phyloP scores from a whole-genome alignment of 108 stramenopile species.

The Chaetoceros tenuissimus region DNA sequence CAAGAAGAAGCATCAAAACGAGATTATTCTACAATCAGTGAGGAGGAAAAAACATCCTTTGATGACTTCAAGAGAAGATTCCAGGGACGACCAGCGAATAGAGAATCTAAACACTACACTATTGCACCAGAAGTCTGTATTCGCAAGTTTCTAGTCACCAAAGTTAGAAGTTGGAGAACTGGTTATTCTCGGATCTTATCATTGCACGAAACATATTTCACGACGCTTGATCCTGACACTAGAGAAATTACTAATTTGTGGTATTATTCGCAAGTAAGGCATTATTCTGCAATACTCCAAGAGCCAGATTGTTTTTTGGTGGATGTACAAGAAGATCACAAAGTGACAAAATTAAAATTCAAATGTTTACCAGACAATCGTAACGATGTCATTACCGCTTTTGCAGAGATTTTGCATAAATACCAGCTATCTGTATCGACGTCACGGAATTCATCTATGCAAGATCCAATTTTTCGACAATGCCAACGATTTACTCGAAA shows the following conservation, averaged over 20 bases:
- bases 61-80: not conserved
- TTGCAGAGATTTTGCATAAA: conserved; percentile 28
- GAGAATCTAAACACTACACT: not conserved
- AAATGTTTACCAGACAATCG: conserved; percentile 39
- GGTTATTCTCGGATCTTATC: conserved; percentile 43
- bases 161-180: conserved; percentile 51
- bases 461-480: not conserved
- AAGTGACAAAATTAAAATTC: conserved; percentile 48
- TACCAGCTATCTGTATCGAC: not conserved
- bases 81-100: not conserved
- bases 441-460: not conserved
- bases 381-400: conserved; percentile 22
- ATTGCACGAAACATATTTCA: conserved; percentile 36
- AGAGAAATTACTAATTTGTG: conserved; percentile 50
- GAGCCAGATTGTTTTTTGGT: conserved; percentile 31
- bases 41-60: not conserved
- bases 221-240: conserved; percentile 43
- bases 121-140: not conserved
- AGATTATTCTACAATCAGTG: too few species aligned
- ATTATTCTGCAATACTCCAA: conserved; percentile 28
- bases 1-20: too few species aligned
- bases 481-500: conserved; percentile 33
- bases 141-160: conserved; percentile 46
- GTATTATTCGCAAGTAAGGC: conserved; percentile 22
- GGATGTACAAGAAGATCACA: conserved; percentile 16